A percentile compares a stretch with the other conserved stretches of the same genome.
These are phyloP conservation scores for Blastomyces emzantsi DNA, from an alignment of 2,329 filamentous ascomycete species.

Conservation along the genomic window DNA sequence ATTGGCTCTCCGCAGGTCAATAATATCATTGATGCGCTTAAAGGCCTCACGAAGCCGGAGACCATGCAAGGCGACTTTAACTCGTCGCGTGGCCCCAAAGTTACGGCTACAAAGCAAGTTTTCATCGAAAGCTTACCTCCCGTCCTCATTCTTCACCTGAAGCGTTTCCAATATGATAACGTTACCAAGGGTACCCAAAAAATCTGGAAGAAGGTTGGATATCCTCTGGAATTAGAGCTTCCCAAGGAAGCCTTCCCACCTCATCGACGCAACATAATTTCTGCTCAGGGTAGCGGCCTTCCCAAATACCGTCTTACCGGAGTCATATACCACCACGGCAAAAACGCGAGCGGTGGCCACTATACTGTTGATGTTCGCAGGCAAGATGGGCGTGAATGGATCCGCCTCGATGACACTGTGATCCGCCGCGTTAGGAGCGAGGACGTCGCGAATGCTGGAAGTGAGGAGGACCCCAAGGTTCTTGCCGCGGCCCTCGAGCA, in stretches of 20 bases:
- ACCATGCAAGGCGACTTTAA: conserved; percentile 77
- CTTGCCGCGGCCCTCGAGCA: conserved; percentile 58
- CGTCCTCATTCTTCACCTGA: conserved; percentile 87
- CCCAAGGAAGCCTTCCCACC: conserved; percentile 81
- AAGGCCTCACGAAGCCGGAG: conserved; percentile 73
- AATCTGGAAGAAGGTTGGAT: conserved; percentile 97
- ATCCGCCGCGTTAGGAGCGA: conserved; percentile 77
- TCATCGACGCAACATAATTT: conserved; percentile 58
- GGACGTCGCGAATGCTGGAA: conserved; percentile 78
- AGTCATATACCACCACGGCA: conserved; percentile 95
- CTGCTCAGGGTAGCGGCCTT: conserved; percentile 57
- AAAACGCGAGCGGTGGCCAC: conserved; percentile 90
- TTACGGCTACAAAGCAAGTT: conserved; percentile 81
- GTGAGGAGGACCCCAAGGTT: conserved; percentile 66
- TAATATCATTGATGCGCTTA: conserved; percentile 87
- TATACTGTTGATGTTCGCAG: conserved; percentile 96
- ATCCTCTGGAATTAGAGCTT: conserved; percentile 88
- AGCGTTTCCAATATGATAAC: conserved; percentile 93
- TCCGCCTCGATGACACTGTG: conserved; percentile 87
- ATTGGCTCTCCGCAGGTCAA: conserved; percentile 80
- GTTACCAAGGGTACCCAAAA: conserved; percentile 77
- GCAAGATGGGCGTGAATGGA: conserved; percentile 93
- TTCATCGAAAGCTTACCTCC: conserved; percentile 88
- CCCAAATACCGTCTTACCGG: conserved; percentile 80
- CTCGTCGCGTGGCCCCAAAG: conserved; percentile 65